These are phyloP conservation scores for Pleurotus giganteus DNA, from an alignment of 768 basidiomycete genomes.

Conservation along the genomic window DNA sequence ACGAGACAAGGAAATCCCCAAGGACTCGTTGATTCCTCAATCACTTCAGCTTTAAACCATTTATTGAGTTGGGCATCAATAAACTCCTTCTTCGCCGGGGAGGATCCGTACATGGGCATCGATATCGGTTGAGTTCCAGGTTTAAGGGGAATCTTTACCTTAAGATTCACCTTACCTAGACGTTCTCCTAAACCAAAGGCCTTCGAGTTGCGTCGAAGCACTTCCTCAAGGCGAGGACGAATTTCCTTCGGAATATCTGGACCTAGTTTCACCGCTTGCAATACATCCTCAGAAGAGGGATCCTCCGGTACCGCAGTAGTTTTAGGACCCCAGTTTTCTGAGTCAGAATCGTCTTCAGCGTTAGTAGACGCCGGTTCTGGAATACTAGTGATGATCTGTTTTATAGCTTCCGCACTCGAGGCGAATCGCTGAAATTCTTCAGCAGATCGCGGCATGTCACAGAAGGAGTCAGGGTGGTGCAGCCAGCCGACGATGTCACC, in stretches of 20 bases:
- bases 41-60: constrained; percentile 33
- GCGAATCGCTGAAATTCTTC: neutral
- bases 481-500: constrained; percentile 15
- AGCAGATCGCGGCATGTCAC: constrained; percentile 9
- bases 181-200: constrained; percentile 30
- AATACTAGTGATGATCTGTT: neutral
- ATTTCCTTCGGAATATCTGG: constrained; percentile 15
- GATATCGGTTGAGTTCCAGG: constrained; percentile 25
- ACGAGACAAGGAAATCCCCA: constrained; percentile 32
- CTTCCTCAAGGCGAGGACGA: constrained; percentile 14
- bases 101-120: constrained; percentile 20
- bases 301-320: constrained; percentile 20
- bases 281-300: neutral
- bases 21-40: constrained; percentile 37
- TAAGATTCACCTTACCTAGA: constrained; percentile 23
- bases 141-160: constrained; percentile 23
- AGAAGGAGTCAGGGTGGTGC: neutral
- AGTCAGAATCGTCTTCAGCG: constrained; percentile 9
- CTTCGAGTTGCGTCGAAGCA: constrained; percentile 13
- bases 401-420: constrained; percentile 9
- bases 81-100: constrained; percentile 25
- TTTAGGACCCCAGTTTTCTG: constrained; percentile 19
- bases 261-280: constrained; percentile 15
- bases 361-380: neutral
- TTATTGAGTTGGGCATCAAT: constrained; percentile 26